Conservation (phyloP, 768 basidiomycete genomes). For the Holtermanniella nyarrowii region DNA sequence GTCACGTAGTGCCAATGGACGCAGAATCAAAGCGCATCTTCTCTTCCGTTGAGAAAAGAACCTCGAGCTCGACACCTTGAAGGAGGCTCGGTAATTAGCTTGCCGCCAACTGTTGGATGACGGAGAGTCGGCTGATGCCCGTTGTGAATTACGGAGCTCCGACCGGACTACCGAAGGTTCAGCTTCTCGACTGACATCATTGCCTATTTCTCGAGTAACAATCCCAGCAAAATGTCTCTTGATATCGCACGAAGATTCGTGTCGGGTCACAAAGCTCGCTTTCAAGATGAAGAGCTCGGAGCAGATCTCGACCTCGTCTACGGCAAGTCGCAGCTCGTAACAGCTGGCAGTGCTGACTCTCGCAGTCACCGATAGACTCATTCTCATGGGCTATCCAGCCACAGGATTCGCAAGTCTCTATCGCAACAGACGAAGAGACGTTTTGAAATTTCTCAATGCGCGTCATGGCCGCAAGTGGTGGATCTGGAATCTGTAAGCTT, state of each 20-base stretch:
- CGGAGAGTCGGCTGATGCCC: too few relatives aligned
- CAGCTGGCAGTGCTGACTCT: slow-evolving; percentile 25
- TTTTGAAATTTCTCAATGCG: slow-evolving; percentile 60
- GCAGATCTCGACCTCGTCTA: slow-evolving; percentile 52
- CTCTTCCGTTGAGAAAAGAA: too few relatives aligned
- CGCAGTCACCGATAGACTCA: slow-evolving; percentile 58
- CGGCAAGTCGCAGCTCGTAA: slow-evolving; percentile 8
- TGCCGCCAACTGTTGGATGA: too few relatives aligned
- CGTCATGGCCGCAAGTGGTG: slow-evolving; percentile 68
- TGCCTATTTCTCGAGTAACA: too few relatives aligned
- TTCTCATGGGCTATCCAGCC: slow-evolving; percentile 73
- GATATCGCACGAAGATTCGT: slow-evolving; percentile 63
- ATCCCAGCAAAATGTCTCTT: slow-evolving; percentile 18
- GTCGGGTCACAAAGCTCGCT: slow-evolving; percentile 71
- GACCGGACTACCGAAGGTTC: too few relatives aligned
- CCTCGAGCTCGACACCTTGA: too few relatives aligned
- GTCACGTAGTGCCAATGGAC: too few relatives aligned
- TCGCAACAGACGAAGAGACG: slow-evolving; percentile 66
- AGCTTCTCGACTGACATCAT: too few relatives aligned
- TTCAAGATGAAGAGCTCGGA: slow-evolving; percentile 56
- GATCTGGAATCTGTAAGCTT: slow-evolving; percentile 65
- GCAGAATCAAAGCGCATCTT: too few relatives aligned
- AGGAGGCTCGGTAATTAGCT: too few relatives aligned
- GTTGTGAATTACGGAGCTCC: too few relatives aligned
- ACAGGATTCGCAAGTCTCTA: slow-evolving; percentile 67